Evolutionary conservation across 1,284 basidiomycete species (phyloP).

Genomic region (Laetiporus sulphureus): DNA sequence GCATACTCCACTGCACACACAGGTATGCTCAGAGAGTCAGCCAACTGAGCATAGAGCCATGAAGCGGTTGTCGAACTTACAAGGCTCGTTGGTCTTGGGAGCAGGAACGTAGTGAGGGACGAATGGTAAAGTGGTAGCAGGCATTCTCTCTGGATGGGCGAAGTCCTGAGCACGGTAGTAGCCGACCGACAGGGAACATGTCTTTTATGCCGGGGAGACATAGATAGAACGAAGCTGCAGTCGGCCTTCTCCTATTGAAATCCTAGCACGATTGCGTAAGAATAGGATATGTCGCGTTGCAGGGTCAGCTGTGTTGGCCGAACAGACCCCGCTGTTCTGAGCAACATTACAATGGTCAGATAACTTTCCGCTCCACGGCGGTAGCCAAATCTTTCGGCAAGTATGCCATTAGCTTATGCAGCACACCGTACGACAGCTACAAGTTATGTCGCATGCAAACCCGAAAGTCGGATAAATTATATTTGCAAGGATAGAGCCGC

Average conservation of each 20-base stretch:
- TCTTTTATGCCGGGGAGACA: neutral
- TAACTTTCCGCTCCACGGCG: too few relatives aligned
- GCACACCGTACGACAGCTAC: neutral
- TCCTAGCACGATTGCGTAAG: neutral
- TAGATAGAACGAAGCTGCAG: neutral
- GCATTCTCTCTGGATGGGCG: too few relatives aligned
- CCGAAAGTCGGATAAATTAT: too few relatives aligned
- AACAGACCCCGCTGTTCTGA: neutral
- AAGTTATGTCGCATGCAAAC: too few relatives aligned
- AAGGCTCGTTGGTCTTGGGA: constrained; percentile 15
- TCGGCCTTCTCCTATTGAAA: neutral
- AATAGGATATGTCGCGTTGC: too few relatives aligned
- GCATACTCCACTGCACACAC: neutral
- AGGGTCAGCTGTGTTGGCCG: neutral
- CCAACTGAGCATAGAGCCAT: neutral
- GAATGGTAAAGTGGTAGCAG: neutral
- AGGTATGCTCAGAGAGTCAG: too few relatives aligned
- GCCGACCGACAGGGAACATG: neutral
- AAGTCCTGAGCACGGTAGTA: too few relatives aligned
- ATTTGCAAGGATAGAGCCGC: too few relatives aligned
- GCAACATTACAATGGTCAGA: neutral
- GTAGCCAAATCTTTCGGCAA: too few relatives aligned
- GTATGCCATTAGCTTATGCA: neutral
- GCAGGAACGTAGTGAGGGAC: constrained; percentile 19
- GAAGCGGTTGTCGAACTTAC: constrained; percentile 13